A percentile compares a stretch with the other conserved stretches of the same genome.
Evolutionary conservation across 192 early-diverging fungal species (phyloP).

Genomic region (Allomyces javanicus): DNA sequence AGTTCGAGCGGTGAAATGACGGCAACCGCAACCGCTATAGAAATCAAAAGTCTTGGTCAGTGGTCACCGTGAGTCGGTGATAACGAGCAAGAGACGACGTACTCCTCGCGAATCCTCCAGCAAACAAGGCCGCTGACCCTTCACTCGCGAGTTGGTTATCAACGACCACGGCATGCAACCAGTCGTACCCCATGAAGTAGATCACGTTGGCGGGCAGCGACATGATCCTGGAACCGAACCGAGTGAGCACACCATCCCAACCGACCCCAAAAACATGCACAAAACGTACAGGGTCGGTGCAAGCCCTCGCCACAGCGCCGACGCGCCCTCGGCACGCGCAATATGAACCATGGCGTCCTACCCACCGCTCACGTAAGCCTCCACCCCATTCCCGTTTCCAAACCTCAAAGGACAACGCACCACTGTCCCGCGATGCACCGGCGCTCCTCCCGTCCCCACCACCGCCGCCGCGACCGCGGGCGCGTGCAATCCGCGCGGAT

Average conservation of each 20-base stretch:
- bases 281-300: slow-evolving; percentile 43
- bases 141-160: slow-evolving; percentile 16
- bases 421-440: too few species aligned
- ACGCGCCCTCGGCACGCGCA: slow-evolving; percentile 50
- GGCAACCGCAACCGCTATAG: slow-evolving; percentile 44
- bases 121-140: slow-evolving; percentile 43
- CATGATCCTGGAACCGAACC: slow-evolving; percentile 25
- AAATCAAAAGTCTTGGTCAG: neutral
- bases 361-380: neutral
- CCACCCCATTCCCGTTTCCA: neutral
- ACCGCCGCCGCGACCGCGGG: neutral
- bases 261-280: neutral
- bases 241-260: neutral
- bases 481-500: neutral
- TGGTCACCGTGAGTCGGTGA: neutral
- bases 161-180: slow-evolving; percentile 27
- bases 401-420: too few species aligned
- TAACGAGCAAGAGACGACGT: slow-evolving; percentile 5
- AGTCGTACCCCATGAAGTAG: slow-evolving; percentile 91
- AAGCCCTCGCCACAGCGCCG: slow-evolving; percentile 73
- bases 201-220: slow-evolving; percentile 77
- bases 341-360: slow-evolving; percentile 60
- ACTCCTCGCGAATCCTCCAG: slow-evolving; percentile 63
- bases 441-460: neutral
- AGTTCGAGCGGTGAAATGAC: slow-evolving; percentile 78